Conservation (phyloP, 148 eudicot genomes). For the Vaccinium vitisidaea region DNA sequence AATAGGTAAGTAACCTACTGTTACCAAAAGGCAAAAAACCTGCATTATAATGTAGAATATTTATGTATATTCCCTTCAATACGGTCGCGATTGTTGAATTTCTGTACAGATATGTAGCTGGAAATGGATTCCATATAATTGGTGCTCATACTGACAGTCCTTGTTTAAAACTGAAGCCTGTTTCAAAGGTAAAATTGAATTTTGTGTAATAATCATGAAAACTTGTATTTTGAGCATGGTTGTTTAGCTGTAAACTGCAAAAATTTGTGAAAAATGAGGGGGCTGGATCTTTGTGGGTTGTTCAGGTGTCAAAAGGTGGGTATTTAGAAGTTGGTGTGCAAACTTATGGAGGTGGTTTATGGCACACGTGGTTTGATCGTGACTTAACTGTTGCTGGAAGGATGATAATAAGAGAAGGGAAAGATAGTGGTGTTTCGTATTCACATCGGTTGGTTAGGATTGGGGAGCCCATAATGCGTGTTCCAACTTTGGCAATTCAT, state of each 20-base stretch:
- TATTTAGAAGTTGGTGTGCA: slow-evolving; percentile 90
- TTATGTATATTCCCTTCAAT: background rate
- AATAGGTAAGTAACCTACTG: background rate
- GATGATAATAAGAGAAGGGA: slow-evolving; percentile 61
- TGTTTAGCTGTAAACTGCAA: background rate
- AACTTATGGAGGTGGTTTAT: slow-evolving; percentile 93
- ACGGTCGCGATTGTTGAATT: background rate
- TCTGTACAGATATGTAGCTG: slow-evolving; percentile 74
- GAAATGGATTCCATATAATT: slow-evolving; percentile 78
- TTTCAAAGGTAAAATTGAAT: slow-evolving; percentile 62
- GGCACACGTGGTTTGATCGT: slow-evolving; percentile 99
- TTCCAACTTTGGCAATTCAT: slow-evolving; percentile 97
- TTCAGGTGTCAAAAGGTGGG: slow-evolving; percentile 84
- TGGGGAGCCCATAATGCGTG: slow-evolving; percentile 87
- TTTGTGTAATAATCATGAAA: background rate
- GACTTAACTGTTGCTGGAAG: slow-evolving; percentile 91
- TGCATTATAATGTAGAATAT: background rate
- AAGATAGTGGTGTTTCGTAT: slow-evolving; percentile 58
- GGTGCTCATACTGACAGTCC: slow-evolving; percentile 99
- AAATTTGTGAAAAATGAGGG: background rate
- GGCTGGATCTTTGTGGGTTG: background rate
- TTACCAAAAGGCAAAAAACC: too few relatives aligned
- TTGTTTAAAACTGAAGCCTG: slow-evolving; percentile 88
- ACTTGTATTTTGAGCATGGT: background rate
- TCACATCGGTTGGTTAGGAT: slow-evolving; percentile 76